phyloP scores from a whole-genome alignment of 2,329 filamentous ascomycete species.

The Orbilia oligospora region DNA sequence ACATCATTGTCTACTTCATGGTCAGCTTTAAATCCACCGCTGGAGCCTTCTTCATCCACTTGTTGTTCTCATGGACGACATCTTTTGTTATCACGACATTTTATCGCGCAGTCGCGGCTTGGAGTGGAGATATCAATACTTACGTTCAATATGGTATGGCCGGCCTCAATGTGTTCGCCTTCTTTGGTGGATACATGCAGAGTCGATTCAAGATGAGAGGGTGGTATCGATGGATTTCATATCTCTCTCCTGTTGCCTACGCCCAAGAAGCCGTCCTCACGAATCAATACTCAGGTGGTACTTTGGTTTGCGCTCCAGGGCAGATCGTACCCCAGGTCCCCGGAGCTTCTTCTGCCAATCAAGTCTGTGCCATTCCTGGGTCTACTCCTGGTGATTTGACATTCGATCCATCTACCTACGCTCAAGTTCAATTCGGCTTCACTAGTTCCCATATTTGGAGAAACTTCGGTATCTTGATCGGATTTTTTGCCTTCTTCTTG shows the following conservation, averaged over 20 bases:
- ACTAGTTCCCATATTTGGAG: constrained; percentile 75
- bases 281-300: constrained; percentile 75
- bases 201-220: constrained; percentile 72
- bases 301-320: constrained; percentile 73
- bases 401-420: constrained; percentile 73
- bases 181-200: constrained; percentile 79
- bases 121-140: constrained; percentile 76
- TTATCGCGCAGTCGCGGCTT: constrained; percentile 77
- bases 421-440: constrained; percentile 73
- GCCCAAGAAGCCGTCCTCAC: constrained; percentile 77
- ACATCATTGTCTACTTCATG: constrained; percentile 78
- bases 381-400: constrained; percentile 70
- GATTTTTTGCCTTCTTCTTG: constrained; percentile 81
- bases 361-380: constrained; percentile 76
- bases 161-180: constrained; percentile 74
- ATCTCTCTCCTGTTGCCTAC: constrained; percentile 72
- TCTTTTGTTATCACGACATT: constrained; percentile 76
- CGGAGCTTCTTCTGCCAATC: constrained; percentile 65
- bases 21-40: constrained; percentile 73
- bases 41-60: constrained; percentile 73
- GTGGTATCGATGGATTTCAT: constrained; percentile 73
- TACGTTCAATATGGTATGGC: constrained; percentile 77
- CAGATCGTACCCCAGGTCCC: constrained; percentile 76
- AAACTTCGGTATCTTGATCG: constrained; percentile 83
- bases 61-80: constrained; percentile 68